Evolutionary conservation across 495 filamentous ascomycete genomes (phyloP).

Genomic region (Aspergillus affinis): DNA sequence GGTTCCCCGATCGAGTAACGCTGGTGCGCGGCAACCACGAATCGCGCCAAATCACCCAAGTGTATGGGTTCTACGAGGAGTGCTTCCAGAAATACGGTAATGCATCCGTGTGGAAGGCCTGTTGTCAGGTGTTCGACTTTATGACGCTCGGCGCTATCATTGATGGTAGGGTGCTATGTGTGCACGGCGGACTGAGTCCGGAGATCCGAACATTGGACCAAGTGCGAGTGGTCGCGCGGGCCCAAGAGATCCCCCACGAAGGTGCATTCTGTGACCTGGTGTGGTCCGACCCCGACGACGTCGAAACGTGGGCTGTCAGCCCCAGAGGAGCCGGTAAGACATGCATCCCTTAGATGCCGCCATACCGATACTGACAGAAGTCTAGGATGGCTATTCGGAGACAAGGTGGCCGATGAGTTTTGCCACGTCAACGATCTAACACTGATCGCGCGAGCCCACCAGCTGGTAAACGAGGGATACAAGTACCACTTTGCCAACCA

Average conservation of each 20-base stretch:
- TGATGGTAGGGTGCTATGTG: constrained; percentile 93
- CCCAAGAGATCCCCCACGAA: constrained; percentile 97
- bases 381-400: constrained; percentile 89
- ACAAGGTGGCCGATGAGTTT: constrained; percentile 98
- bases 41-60: constrained; percentile 95
- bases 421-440: constrained; percentile 97
- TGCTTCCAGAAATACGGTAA: constrained; percentile 98
- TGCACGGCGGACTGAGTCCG: constrained; percentile 93
- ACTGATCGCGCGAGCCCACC: constrained; percentile 92
- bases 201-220: constrained; percentile 97
- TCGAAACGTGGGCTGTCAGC: constrained; percentile 96
- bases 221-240: constrained; percentile 93
- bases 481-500: constrained; percentile 97
- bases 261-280: constrained; percentile 98
- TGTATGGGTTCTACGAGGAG: constrained; percentile 98
- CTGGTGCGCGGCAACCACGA: constrained; percentile 97
- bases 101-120: constrained; percentile 97
- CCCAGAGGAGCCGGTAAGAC: constrained; percentile 76
- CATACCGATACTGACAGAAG: not conserved
- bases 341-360: not conserved
- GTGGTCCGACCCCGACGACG: constrained; percentile 97
- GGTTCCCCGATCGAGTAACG: constrained; percentile 92
- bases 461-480: constrained; percentile 97
- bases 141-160: constrained; percentile 94
- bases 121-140: constrained; percentile 99